Base-by-base conservation (phyloP, 495 filamentous ascomycete species). In the Talaromyces nanjingensis region DNA sequence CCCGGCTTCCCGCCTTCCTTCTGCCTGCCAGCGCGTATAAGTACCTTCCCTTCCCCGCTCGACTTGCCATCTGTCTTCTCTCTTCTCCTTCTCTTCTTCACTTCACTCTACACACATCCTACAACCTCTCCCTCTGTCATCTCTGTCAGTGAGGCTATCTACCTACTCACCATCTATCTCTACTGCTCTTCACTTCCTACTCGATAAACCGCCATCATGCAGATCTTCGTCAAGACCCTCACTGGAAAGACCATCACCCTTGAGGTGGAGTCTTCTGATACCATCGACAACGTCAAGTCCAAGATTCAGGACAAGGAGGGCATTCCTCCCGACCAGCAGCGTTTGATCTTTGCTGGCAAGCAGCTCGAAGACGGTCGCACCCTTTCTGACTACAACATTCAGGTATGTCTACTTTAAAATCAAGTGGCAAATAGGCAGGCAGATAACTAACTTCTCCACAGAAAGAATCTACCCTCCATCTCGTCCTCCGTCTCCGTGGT, bases 281-380 rank as follows among this genome's bases (percentile, higher is more conserved):
- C 93, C 65, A 97, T 98, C 82, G 94, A 98, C 83, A 98, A 97
- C 71, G 93, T 98, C 69, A 98, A 98, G 89, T 85, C 84, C 65
- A 98, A 98, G 89, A 98, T 98, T 60, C 93, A 98, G 78, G 93
- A 98, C 76, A 98, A 98, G 91, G 93, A 98, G 79, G 93, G 93
- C 49, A 98, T 98, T 70, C 93, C 93, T 55, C 93, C 93, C 11
- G 93, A 98, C 77, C 93, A 98, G 77, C 93, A 98, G 84, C 93
- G 93, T 74, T 79, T 98, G 79, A 98, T 98, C 81, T 98, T 98
- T 73, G 93, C 93, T 66, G 93, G 93, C 66, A 98, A 98, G 87
- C 93, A 98, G 74, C 87, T 98, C 12, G 93, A 98, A 75, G 93
- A 98, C 74, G 93, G 93, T 66, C 93, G 93, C 64, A 98, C 93